Conservation (phyloP, 2,329 filamentous ascomycete genomes). For the Periglandula ipomoeae region DNA sequence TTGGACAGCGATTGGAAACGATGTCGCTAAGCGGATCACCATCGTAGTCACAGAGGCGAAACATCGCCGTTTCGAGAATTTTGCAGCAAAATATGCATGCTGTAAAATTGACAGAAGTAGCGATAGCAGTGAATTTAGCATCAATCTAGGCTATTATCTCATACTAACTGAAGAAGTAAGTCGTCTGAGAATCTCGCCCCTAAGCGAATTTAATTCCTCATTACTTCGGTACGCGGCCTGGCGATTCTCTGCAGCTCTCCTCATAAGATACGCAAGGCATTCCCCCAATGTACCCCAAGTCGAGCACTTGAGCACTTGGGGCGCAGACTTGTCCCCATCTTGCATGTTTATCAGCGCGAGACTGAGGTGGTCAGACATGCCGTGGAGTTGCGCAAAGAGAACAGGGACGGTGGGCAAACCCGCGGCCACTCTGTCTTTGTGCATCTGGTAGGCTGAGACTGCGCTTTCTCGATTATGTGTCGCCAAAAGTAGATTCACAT, state of each 20-base stretch:
- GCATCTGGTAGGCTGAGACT: constrained; percentile 32
- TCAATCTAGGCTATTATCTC: no score
- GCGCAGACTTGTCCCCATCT: constrained; percentile 8
- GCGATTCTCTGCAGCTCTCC: constrained; percentile 29
- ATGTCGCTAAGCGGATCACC: no score
- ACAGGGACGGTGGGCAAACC: constrained; percentile 24
- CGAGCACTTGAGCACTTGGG: constrained; percentile 30
- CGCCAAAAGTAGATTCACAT: constrained; percentile 40
- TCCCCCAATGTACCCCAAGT: constrained; percentile 30
- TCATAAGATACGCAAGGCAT: constrained; percentile 28
- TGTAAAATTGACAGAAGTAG: no score
- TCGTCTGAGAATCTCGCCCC: no score
- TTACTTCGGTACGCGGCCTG: no score
- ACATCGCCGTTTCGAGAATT: no score
- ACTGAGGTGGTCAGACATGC: constrained; percentile 49
- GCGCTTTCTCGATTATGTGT: constrained; percentile 40
- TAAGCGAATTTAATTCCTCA: no score
- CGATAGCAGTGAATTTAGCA: no score
- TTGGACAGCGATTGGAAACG: no score
- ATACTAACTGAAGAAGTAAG: no score
- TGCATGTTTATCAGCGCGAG: constrained; percentile 35
- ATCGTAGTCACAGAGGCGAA: no score
- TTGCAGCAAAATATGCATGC: no score
- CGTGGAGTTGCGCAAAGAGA: constrained; percentile 44
- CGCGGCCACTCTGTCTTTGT: constrained; percentile 27